Evolutionary conservation across 768 basidiomycete genomes (phyloP).

Genomic region (Rhizopogon rudus): DNA sequence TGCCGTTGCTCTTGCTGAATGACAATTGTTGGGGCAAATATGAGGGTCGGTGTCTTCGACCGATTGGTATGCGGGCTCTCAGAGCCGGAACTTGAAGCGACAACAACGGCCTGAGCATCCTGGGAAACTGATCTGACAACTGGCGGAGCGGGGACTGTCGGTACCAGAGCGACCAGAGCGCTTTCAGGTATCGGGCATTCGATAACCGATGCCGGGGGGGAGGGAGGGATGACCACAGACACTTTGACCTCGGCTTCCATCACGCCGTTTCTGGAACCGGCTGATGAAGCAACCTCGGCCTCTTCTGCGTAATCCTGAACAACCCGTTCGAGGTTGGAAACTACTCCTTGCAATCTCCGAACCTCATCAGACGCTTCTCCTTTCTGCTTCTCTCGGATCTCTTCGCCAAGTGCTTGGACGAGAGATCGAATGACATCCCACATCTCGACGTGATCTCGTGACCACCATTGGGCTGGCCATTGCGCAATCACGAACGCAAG

Average conservation of each 20-base stretch:
- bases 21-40: constrained; percentile 22
- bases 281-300: constrained; percentile 19
- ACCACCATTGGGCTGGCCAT: constrained; percentile 71
- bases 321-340: constrained; percentile 44
- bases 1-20: constrained; percentile 13
- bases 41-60: constrained; percentile 9
- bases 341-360: constrained; percentile 41
- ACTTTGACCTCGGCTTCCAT: constrained; percentile 9
- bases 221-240: constrained; percentile 11
- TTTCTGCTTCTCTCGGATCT: constrained; percentile 48
- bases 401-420: constrained; percentile 58
- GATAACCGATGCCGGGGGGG: constrained; percentile 11
- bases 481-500: constrained; percentile 49
- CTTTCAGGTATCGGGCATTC: constrained; percentile 8
- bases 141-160: constrained; percentile 1
- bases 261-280: constrained; percentile 13
- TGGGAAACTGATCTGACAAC: constrained; percentile 4
- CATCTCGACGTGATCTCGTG: constrained; percentile 58
- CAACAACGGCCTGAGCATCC: background rate
- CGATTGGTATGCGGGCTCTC: constrained; percentile 5
- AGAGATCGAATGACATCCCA: constrained; percentile 54
- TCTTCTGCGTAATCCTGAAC: constrained; percentile 34
- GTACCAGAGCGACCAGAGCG: background rate
- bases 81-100: background rate
- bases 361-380: constrained; percentile 42